Conservation (phyloP, 257 asterid species). For the Solanum clarkiae region DNA sequence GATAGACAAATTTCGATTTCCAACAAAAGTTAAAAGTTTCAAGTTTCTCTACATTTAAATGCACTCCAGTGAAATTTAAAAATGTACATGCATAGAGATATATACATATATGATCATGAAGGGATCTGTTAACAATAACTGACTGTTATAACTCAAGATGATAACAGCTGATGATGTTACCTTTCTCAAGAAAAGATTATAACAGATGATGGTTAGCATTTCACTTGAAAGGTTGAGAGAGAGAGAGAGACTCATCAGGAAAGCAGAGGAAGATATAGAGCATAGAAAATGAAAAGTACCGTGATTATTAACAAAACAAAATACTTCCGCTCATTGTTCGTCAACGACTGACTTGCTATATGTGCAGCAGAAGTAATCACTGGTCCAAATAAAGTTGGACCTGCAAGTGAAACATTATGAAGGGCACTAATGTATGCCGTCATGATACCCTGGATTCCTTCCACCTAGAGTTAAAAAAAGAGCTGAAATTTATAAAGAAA, state of each 20-base stretch:
- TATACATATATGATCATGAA: not conserved
- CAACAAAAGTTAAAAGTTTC: not conserved
- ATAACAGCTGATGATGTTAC: not conserved
- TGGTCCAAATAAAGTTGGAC: conserved; percentile 95
- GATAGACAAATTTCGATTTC: not conserved
- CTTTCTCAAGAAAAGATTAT: no score
- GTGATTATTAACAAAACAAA: conserved; percentile 81
- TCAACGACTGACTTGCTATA: conserved; percentile 76
- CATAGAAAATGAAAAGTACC: conserved; percentile 23
- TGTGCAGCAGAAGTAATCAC: conserved; percentile 72
- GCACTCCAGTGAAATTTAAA: not conserved
- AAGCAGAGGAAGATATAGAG: not conserved
- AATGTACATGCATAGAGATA: not conserved
- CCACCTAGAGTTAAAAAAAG: conserved; percentile 45
- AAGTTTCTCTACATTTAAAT: not conserved
- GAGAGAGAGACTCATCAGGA: not conserved
- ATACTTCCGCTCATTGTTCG: conserved; percentile 61
- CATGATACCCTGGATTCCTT: conserved; percentile 86
- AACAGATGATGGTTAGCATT: not conserved
- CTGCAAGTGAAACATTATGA: conserved; percentile 84
- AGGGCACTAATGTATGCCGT: conserved; percentile 79
- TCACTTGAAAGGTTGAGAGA: not conserved
- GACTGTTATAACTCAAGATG: not conserved
- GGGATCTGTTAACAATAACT: not conserved
- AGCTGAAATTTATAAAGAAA: not conserved